A percentile compares a stretch with the other conserved stretches of the same genome.
Evolutionary conservation across 2,329 filamentous ascomycete species (phyloP).

Genomic region (Claviceps maximensis): DNA sequence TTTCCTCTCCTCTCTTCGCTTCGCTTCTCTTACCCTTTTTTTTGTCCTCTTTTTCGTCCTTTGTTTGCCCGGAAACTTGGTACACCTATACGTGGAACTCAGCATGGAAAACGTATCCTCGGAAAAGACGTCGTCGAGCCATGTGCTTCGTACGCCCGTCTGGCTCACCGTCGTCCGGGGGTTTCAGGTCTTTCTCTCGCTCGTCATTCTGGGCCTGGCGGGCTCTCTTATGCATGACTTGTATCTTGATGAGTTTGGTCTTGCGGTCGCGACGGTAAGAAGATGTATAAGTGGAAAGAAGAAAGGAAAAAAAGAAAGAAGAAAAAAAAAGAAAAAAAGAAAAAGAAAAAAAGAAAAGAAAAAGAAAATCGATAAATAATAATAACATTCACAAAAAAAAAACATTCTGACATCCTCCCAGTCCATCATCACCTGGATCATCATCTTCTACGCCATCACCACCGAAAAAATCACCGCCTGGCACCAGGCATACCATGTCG

Average conservation of each 20-base stretch:
- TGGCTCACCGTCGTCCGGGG: constrained; percentile 30
- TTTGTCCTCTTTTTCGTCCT: too few relatives aligned
- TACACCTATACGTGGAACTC: too few relatives aligned
- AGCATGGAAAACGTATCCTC: background rate
- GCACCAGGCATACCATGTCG: constrained; percentile 27
- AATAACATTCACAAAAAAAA: constrained; percentile 2
- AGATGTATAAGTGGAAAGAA: background rate
- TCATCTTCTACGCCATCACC: constrained; percentile 27
- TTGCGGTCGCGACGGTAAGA: constrained; percentile 26
- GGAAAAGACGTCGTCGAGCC: constrained; percentile 1
- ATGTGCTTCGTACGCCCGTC: constrained; percentile 27
- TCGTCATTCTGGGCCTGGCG: constrained; percentile 30
- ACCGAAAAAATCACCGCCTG: constrained; percentile 25
- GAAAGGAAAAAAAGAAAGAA: background rate
- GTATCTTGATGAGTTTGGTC: constrained; percentile 26
- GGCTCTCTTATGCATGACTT: constrained; percentile 26
- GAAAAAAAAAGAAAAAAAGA: background rate
- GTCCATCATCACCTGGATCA: constrained; percentile 33
- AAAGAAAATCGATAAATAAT: background rate
- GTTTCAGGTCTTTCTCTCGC: constrained; percentile 27
- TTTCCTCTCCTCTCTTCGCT: too few relatives aligned
- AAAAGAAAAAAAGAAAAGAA: background rate
- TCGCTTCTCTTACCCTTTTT: too few relatives aligned
- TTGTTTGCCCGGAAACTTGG: too few relatives aligned
- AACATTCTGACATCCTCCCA: constrained; percentile 8